Conservation (phyloP, 148 eudicot species). For the Rhododendron williamsianum region DNA sequence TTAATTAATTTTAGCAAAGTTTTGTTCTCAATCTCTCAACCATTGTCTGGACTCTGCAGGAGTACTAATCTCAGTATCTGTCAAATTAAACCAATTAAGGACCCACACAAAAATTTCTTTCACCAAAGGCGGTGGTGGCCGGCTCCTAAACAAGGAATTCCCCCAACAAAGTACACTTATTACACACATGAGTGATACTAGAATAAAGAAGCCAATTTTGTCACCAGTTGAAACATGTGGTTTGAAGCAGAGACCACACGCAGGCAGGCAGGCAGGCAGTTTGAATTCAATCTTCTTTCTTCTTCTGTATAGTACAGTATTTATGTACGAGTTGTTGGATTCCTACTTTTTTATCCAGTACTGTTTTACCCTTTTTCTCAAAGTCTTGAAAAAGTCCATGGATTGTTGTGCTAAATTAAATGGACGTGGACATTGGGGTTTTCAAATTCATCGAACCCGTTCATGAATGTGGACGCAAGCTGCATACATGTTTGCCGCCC, state of each 20-base stretch:
- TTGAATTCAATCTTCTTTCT: not conserved
- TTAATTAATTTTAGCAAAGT: too few species aligned
- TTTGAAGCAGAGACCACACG: not conserved
- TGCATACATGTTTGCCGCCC: too few species aligned
- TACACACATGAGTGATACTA: not conserved
- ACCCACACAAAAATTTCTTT: not conserved
- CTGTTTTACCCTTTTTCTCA: too few species aligned
- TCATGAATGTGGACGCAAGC: not conserved
- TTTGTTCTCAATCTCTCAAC: too few species aligned
- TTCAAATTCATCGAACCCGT: not conserved
- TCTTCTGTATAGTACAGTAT: not conserved
- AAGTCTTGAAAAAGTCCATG: not conserved
- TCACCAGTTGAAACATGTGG: not conserved
- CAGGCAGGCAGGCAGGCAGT: too few species aligned
- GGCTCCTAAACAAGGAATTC: not conserved
- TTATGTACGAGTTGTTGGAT: not conserved
- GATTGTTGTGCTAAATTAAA: not conserved
- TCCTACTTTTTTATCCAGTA: not conserved
- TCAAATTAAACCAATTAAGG: not conserved
- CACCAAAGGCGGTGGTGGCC: not conserved
- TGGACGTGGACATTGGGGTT: constrained; percentile 2
- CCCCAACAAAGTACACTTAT: not conserved
- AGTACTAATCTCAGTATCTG: too few species aligned
- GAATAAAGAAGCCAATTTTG: not conserved
- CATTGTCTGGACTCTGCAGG: too few species aligned